Conservation (phyloP, 495 filamentous ascomycete genomes). For the Xylaria telfairii region DNA sequence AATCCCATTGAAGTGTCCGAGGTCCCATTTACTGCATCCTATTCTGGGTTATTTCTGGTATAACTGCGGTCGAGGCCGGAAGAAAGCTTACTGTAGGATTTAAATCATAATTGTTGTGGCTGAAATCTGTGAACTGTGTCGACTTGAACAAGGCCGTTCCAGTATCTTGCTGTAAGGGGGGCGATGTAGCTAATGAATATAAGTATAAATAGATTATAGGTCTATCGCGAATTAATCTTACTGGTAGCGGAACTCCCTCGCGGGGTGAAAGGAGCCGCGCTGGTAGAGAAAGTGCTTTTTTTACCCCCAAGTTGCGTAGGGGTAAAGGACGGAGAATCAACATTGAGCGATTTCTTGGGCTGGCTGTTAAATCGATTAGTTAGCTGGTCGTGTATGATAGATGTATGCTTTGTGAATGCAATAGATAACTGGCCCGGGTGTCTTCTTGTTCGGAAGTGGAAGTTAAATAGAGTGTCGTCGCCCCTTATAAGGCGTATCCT, state of each 20-base stretch:
- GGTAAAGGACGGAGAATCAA: slow-evolving; percentile 95
- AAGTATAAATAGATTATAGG: slow-evolving; percentile 28
- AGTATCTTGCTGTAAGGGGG: slow-evolving; percentile 42
- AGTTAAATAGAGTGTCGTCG: too few relatives aligned
- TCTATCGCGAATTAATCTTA: slow-evolving; percentile 26
- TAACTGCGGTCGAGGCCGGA: background rate
- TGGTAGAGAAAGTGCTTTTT: slow-evolving; percentile 76
- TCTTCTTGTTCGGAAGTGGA: background rate
- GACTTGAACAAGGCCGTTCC: slow-evolving; percentile 56
- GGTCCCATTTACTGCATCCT: slow-evolving; percentile 38
- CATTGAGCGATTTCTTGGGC: slow-evolving; percentile 86
- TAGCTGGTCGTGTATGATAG: background rate
- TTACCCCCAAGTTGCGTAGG: slow-evolving; percentile 62
- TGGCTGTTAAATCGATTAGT: slow-evolving; percentile 19
- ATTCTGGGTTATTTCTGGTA: slow-evolving; percentile 20
- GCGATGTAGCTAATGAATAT: slow-evolving; percentile 44
- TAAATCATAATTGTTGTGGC: slow-evolving; percentile 75
- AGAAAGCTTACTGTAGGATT: slow-evolving; percentile 63
- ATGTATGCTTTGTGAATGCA: background rate
- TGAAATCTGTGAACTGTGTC: slow-evolving; percentile 74
- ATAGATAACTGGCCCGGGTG: background rate
- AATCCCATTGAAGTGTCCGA: slow-evolving; percentile 43
- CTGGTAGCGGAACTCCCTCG: slow-evolving; percentile 44
- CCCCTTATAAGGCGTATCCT: too few relatives aligned
- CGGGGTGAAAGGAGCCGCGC: slow-evolving; percentile 91